phyloP scores from a whole-genome alignment of 139 green algal genomes.

The Chlorella sp. region DNA sequence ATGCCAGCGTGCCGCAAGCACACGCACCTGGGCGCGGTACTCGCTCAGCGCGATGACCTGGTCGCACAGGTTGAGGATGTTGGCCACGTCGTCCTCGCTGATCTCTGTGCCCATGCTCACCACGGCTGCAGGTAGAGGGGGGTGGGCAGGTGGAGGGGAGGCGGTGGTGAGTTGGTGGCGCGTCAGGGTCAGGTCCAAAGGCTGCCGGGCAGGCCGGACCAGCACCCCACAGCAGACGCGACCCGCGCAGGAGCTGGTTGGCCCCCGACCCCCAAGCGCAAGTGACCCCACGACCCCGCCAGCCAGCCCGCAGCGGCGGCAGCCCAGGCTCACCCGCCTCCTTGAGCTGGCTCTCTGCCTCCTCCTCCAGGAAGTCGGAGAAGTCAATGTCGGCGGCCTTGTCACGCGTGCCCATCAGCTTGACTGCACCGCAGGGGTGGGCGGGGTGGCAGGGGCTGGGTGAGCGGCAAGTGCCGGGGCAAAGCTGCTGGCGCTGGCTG shows the following conservation, averaged over 20 bases:
- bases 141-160: neutral
- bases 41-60: constrained; percentile 97
- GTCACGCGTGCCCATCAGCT: constrained; percentile 91
- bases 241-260: too few relatives aligned
- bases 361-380: constrained; percentile 82
- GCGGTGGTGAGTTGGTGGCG: too few relatives aligned
- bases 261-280: too few relatives aligned
- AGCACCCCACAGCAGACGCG: too few relatives aligned
- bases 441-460: neutral
- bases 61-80: constrained; percentile 91
- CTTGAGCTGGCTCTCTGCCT: constrained; percentile 93
- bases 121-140: constrained; percentile 51
- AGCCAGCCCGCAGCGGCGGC: neutral
- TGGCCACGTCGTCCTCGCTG: constrained; percentile 88
- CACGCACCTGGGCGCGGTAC: constrained; percentile 80
- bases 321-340: constrained; percentile 59
- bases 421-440: constrained; percentile 41
- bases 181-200: too few relatives aligned
- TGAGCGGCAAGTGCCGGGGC: neutral
- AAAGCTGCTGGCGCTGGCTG: neutral
- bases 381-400: constrained; percentile 88
- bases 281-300: neutral
- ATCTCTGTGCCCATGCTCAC: constrained; percentile 99
- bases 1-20: too few relatives aligned
- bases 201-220: too few relatives aligned